phyloP scores from a whole-genome alignment of 2,329 filamentous ascomycete genomes.

The Trichoderma arundinaceum region DNA sequence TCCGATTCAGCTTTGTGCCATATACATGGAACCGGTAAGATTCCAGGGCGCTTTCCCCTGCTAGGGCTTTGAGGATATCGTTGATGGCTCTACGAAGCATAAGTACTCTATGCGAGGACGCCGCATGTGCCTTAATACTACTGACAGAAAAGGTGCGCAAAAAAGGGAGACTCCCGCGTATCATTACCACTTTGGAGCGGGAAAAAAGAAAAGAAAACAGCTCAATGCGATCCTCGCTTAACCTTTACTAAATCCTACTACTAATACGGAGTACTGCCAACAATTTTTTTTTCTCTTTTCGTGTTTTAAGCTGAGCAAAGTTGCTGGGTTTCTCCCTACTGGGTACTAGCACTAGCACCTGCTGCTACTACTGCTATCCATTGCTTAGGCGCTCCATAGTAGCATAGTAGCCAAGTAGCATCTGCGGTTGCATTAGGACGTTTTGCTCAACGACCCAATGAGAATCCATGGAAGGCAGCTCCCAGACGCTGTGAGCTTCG shows the following conservation, averaged over 20 bases:
- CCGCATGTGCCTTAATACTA: slow-evolving; percentile 6
- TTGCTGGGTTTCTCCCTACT: too few relatives aligned
- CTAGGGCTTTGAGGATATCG: background rate
- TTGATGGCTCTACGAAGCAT: background rate
- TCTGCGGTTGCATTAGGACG: slow-evolving; percentile 21
- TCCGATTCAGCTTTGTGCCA: slow-evolving; percentile 31
- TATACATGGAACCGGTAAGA: slow-evolving; percentile 29
- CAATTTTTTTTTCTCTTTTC: too few relatives aligned
- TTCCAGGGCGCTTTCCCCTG: slow-evolving; percentile 24
- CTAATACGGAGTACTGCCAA: background rate
- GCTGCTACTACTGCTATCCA: slow-evolving; percentile 6
- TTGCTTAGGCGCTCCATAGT: slow-evolving; percentile 7
- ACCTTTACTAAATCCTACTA: background rate
- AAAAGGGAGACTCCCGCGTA: too few relatives aligned
- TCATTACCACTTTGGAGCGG: background rate
- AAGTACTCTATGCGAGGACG: background rate
- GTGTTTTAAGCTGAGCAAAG: too few relatives aligned
- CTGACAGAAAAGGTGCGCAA: background rate
- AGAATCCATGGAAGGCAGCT: background rate
- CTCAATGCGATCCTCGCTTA: background rate
- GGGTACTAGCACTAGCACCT: slow-evolving; percentile 8
- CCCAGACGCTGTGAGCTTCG: slow-evolving; percentile 11
- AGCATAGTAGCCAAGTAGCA: background rate
- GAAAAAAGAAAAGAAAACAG: background rate
- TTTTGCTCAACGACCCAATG: slow-evolving; percentile 1